Evolutionary conservation across 305 asterid genomes (phyloP), one percentile per base, ranked within the genome.

Genomic region (Rubia balearica): DNA sequence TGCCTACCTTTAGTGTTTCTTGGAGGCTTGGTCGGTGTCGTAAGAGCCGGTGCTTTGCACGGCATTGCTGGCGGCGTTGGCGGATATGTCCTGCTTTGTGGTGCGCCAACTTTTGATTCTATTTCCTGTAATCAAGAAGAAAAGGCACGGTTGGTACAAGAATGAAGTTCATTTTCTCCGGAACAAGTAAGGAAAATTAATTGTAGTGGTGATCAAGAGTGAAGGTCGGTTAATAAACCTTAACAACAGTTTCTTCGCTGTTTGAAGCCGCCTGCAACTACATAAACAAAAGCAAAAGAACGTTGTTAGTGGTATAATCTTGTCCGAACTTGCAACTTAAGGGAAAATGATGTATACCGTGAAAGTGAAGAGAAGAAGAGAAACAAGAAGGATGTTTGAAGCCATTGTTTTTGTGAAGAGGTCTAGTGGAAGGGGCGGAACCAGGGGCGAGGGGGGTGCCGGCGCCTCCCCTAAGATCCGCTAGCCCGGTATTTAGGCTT

Each of bases 1-100:
- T 16, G n/a, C 21, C 1, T 49, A 86, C 95, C 92, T 79, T 70
- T 41, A 61, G 33, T 72, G 75, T 80, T 82, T 76, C 81, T 81
- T 38, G 92, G 92, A 36, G 78, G 85, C 68, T 49, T 14, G 14
- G 51, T 10, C 6, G 71, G 60, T 0, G 77, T 65, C 38, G 70
- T 59, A 22, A 73, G 69, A 1, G 93, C 86, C 46, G 85, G 83
- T 38, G 69, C 46, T 45, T n/a, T 12, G 10, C 55, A 70, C 27
- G 75, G 75, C 11, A 74, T 16, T 0, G 66, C 71, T 13, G 72
- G 72, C 22, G 42, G 57, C 68, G 30, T 24, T 43, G 1, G 22
- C 67, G 73, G 75, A 21, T 67, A 40, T 12, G 76, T 7, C 69
- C 70, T 74, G 66, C 9, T 33, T 8, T 78, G 74, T 0, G 79